Evolutionary conservation across 2,329 filamentous ascomycete species (phyloP).

Genomic region (Aureobasidium sp.): DNA sequence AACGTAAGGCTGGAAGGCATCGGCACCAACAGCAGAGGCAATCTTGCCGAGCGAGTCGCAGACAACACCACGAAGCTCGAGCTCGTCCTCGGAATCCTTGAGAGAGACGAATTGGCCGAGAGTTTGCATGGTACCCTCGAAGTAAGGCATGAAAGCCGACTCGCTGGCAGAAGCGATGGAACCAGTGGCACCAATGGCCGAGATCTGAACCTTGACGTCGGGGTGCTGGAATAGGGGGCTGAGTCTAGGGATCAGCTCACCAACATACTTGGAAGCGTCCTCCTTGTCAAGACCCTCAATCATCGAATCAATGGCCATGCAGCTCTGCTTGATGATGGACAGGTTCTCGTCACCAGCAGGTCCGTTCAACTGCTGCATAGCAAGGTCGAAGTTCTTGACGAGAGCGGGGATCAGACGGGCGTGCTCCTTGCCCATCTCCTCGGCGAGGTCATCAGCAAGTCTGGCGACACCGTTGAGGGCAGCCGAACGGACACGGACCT

Average conservation of each 20-base stretch:
- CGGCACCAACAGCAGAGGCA: conserved; percentile 75
- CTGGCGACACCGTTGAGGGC: conserved; percentile 82
- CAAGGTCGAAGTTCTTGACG: conserved; percentile 80
- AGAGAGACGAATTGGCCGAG: conserved; percentile 76
- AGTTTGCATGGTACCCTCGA: conserved; percentile 82
- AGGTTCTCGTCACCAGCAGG: conserved; percentile 66
- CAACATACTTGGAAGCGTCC: conserved; percentile 74
- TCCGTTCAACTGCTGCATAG: conserved; percentile 58
- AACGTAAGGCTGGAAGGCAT: conserved; percentile 86
- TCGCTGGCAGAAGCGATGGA: conserved; percentile 83
- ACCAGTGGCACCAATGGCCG: conserved; percentile 81
- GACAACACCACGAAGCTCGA: conserved; percentile 81
- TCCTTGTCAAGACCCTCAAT: conserved; percentile 77
- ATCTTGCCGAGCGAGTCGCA: conserved; percentile 93
- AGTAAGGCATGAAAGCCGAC: conserved; percentile 81
- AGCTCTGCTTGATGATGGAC: conserved; percentile 81
- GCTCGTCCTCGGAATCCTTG: conserved; percentile 83
- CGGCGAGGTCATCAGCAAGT: conserved; percentile 85
- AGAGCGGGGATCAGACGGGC: conserved; percentile 75
- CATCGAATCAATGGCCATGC: conserved; percentile 83
- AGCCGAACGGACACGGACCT: conserved; percentile 76
- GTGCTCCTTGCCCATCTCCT: conserved; percentile 82
- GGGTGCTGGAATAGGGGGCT: conserved; percentile 76
- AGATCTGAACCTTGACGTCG: conserved; percentile 83
- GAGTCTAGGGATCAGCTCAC: conserved; percentile 76